Evolutionary conservation across 192 early-diverging fungal species (phyloP), one percentile per base, ranked within the genome.

Genomic region (Coemansia sp.): DNA sequence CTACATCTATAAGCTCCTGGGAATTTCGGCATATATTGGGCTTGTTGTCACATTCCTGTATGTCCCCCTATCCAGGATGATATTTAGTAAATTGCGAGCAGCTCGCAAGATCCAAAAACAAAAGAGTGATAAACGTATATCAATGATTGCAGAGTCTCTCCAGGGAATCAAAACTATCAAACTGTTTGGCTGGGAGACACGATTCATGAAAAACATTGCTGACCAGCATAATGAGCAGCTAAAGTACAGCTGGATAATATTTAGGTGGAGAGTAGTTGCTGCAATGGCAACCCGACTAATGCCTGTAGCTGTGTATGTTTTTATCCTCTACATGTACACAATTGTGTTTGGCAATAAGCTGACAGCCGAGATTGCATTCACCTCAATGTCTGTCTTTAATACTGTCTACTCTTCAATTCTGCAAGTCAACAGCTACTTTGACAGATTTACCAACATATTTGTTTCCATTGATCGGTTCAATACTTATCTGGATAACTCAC

Each of bases 161-260:
- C 82, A 90, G 70, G 92, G 90, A 34, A 94, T 96, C 38, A 82
- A 90, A 17, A 88, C 95, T 34, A 85, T 96, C 56, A 96, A 96
- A 63, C 85, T 95, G 61, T 90, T 89, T 75, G 88, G 85, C 23
- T 92, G 90, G 90, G 88, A 89, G 68, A 54, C 73, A 20, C 80
- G 82, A 50, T 91, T 96, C 61, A 65, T 84, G 50, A 75, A 84
- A 31, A 84, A 85, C 56, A 80, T 95, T 17, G 79, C 82, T 14
- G 71, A 68, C 14, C 71, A 84, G 4, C 82, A 87, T 48, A 76
- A 72, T 50, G 74, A 36, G 53, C 66, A 13, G 58, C 65, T 33
- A 62, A 59, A 31, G 4, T 69, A 2, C 82, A 85, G 27, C 75
- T 84, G 38, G 75, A 72, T 29, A 84, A 90, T 64, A 59, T 90